Conservation (phyloP, 2,329 filamentous ascomycete species). For the Alternaria atra region DNA sequence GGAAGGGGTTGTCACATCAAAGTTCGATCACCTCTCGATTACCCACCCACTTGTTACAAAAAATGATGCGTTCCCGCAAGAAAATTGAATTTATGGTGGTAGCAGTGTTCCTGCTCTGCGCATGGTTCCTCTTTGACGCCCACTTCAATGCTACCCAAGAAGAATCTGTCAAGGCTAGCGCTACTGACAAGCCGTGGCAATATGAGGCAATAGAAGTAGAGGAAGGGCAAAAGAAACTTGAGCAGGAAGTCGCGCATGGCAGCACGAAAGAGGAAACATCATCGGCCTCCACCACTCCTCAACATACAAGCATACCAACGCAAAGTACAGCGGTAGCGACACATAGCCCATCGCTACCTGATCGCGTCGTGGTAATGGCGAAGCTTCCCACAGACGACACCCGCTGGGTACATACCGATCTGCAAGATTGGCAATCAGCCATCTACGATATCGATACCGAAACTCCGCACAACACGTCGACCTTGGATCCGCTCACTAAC, state of each 20-base stretch:
- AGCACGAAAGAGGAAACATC: constrained; percentile 12
- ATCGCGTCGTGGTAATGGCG: constrained; percentile 33
- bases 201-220: constrained; percentile 18
- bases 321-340: constrained; percentile 15
- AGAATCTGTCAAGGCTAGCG: constrained; percentile 3
- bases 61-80: constrained; percentile 21
- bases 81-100: constrained; percentile 21
- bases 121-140: constrained; percentile 23
- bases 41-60: constrained; percentile 6
- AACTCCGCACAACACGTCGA: constrained; percentile 23
- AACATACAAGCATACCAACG: constrained; percentile 12
- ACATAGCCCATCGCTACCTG: constrained; percentile 18
- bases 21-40: not conserved
- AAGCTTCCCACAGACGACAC: constrained; percentile 29
- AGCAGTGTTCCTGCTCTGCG: constrained; percentile 24
- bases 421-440: constrained; percentile 54
- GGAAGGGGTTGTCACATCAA: not conserved
- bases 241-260: constrained; percentile 10
- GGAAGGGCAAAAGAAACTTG: constrained; percentile 19
- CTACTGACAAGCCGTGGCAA: constrained; percentile 18
- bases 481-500: constrained; percentile 27
- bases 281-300: constrained; percentile 7
- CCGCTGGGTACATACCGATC: constrained; percentile 28
- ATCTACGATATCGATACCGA: constrained; percentile 43
- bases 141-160: constrained; percentile 17